These are phyloP conservation scores for Anacardium occidentale DNA, from an alignment of 345 rosid genomes.

Conservation along the genomic window DNA sequence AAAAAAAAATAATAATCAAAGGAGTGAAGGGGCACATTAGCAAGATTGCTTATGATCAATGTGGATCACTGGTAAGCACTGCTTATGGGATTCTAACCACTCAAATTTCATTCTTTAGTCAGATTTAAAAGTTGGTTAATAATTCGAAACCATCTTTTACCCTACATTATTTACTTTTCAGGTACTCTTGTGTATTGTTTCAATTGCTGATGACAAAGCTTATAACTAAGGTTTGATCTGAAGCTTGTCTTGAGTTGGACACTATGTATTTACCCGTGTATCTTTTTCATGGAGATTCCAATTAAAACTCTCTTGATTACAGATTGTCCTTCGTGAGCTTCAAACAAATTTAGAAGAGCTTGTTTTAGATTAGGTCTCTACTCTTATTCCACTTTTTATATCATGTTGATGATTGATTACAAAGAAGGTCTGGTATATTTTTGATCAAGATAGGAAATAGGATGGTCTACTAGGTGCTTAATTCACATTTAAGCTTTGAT, in stretches of 20 bases:
- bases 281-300: constrained; percentile 16
- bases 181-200: constrained; percentile 76
- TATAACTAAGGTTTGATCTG: constrained; percentile 59
- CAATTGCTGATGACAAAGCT: constrained; percentile 89
- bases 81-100: constrained; percentile 12
- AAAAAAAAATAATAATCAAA: constrained; percentile 82
- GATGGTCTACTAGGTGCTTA: constrained; percentile 10
- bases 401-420: neutral
- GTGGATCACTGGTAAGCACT: constrained; percentile 69
- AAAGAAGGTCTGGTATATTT: neutral
- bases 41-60: constrained; percentile 71
- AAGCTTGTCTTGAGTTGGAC: constrained; percentile 8
- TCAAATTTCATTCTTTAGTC: constrained; percentile 6
- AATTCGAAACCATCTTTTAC: constrained; percentile 13
- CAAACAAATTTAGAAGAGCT: too few species aligned
- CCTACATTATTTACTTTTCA: constrained; percentile 27
- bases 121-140: constrained; percentile 2
- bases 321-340: too few species aligned
- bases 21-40: constrained; percentile 70
- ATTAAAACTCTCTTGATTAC: constrained; percentile 33
- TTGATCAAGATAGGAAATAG: neutral
- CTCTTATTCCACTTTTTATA: constrained; percentile 6
- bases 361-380: too few species aligned
- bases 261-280: constrained; percentile 10
- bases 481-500: neutral